Evolutionary conservation across 306 rosid genomes (phyloP), one percentile per base, ranked within the genome.

Genomic region (Lupinus albus): DNA sequence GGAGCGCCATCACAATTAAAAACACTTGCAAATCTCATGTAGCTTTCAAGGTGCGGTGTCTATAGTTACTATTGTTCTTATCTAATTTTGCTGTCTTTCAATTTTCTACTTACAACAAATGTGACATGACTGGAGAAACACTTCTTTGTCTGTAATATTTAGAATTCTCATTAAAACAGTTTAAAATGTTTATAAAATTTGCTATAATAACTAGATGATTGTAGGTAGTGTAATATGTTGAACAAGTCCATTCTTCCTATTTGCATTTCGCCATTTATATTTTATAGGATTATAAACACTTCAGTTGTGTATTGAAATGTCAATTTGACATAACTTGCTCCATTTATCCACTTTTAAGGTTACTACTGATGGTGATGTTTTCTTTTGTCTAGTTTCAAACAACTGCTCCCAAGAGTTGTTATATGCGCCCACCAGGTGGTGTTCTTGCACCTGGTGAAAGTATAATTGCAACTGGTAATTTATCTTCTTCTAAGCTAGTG

Each of bases 391-490:
- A 91, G 97, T 91, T 91, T 72, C 97, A 91, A 88, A 91, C 97
- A 58, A 91, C 97, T 49, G 97, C 95, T 9, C 97, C 97, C 59
- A 91, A 91, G 86, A 88, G 97, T 73, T 91, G 97, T 68, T 91
- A 81, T 72, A 91, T 91, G 97, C 95, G 95, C 55, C 97, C 95
- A 76, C 93, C 97, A 0, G 93, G 97, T 16, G 95, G 91, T 21
- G 83, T 91, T 59, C 93, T 91, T 76, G 86, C 87, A 60, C 95
- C 95, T 15, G 89, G 85, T 81, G 97, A 88, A 81, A 83, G 88
- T 75, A 66, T 86, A 61, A 81, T 86, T 46, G 95, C 97, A 33
- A 86, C 89, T 10, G 97, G 97, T 91, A 84, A 75, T 51, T 53
- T 47, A 56, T 32, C 65, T 18, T 78, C 80, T 60, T 33, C 38